Percentiles rank a stretch among this genome's conserved stretches.
Conservation (phyloP, 371 early-diverging fungal genomes). For the Apophysomyces ossiformis region DNA sequence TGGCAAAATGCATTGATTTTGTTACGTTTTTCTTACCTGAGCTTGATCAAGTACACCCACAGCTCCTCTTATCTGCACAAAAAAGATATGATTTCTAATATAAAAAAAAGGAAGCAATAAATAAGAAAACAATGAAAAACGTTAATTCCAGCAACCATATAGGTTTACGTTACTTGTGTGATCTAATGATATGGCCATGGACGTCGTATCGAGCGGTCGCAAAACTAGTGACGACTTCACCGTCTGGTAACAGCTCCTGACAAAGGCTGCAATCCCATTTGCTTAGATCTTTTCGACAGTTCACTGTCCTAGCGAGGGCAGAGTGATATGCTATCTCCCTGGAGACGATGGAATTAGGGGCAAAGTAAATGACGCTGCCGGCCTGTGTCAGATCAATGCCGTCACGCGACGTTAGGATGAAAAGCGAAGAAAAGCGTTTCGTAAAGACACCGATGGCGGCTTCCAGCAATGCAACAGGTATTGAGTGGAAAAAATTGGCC, state of each 20-base stretch:
- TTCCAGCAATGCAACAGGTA: neutral
- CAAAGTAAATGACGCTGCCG: neutral
- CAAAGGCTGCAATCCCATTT: constrained; percentile 11
- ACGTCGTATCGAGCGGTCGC: constrained; percentile 1
- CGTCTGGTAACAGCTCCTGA: constrained; percentile 4
- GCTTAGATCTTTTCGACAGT: constrained; percentile 7
- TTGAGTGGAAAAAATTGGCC: neutral
- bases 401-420: neutral
- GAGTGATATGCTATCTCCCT: constrained; percentile 7
- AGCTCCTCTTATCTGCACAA: constrained; percentile 11
- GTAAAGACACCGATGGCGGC: neutral
- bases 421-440: neutral
- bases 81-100: constrained; percentile 1
- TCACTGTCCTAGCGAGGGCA: constrained; percentile 4
- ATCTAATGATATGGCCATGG: constrained; percentile 2
- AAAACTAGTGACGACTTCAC: constrained; percentile 11
- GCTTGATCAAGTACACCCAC: neutral
- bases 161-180: neutral
- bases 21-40: neutral
- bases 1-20: too few relatives aligned
- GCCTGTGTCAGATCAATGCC: neutral
- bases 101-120: neutral
- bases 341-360: neutral
- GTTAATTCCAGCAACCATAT: neutral
- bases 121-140: neutral